A percentile compares a stretch with the other conserved stretches of the same genome.
phyloP scores from a whole-genome alignment of 2,329 filamentous ascomycete species.

The Chaetomium olivaceum region DNA sequence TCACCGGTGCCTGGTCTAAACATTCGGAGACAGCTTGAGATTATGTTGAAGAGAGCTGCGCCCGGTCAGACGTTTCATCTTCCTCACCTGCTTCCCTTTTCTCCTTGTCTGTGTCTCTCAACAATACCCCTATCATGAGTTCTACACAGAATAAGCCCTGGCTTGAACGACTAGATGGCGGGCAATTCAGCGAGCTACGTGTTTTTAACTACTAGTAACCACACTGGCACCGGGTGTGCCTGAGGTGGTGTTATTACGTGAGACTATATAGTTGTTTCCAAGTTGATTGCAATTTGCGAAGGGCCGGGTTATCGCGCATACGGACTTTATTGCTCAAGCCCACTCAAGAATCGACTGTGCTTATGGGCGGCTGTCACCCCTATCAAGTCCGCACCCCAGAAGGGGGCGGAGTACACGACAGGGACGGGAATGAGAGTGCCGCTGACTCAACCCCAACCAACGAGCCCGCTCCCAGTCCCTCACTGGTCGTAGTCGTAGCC shows the following conservation, averaged over 20 bases:
- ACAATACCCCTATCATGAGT: background rate
- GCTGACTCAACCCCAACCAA: background rate
- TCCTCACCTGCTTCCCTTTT: background rate
- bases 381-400: background rate
- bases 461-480: background rate
- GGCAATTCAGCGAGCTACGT: background rate
- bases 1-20: background rate
- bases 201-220: background rate
- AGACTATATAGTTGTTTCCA: background rate
- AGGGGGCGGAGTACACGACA: background rate
- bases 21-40: background rate
- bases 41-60: background rate
- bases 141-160: background rate
- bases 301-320: background rate
- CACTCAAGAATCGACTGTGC: background rate
- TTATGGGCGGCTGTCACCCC: background rate
- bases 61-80: background rate
- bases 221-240: background rate
- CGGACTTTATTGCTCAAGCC: background rate
- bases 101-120: background rate
- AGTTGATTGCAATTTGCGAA: background rate
- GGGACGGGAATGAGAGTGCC: background rate
- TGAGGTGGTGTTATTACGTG: background rate
- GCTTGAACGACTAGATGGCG: background rate
- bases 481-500: background rate